phyloP scores from a whole-genome alignment of 2,329 filamentous ascomycete genomes.

The Catunica adiposa region DNA sequence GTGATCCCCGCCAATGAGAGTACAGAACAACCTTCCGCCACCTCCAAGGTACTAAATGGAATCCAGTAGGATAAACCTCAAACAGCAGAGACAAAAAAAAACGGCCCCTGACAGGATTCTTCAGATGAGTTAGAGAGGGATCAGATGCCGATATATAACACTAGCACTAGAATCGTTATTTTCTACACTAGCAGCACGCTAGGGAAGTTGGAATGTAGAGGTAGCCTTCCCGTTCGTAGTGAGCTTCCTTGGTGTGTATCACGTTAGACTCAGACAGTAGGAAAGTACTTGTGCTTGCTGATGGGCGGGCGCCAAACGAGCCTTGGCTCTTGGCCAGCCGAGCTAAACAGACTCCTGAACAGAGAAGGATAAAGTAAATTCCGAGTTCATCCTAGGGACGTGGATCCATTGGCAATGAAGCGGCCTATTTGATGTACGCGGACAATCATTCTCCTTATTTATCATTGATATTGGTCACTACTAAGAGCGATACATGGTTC shows the following conservation, averaged over 20 bases:
- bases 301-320: too few species aligned
- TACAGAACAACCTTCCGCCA: background rate
- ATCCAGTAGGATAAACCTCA: background rate
- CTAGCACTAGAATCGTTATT: background rate
- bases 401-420: too few species aligned
- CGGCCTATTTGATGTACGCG: too few species aligned
- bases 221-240: too few species aligned
- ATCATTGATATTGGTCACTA: too few species aligned
- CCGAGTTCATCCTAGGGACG: too few species aligned
- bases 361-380: background rate
- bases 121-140: background rate
- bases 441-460: too few species aligned
- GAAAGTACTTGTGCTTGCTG: too few species aligned
- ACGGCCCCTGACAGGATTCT: background rate
- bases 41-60: background rate
- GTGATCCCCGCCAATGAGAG: background rate
- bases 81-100: background rate
- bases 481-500: background rate
- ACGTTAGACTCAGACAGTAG: too few species aligned
- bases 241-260: too few species aligned
- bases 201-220: too few species aligned
- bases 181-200: too few species aligned
- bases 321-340: background rate
- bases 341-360: background rate
- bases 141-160: background rate